Base-by-base conservation (phyloP, 2,329 filamentous ascomycete genomes). In the Ceratocystis smalleyi region DNA sequence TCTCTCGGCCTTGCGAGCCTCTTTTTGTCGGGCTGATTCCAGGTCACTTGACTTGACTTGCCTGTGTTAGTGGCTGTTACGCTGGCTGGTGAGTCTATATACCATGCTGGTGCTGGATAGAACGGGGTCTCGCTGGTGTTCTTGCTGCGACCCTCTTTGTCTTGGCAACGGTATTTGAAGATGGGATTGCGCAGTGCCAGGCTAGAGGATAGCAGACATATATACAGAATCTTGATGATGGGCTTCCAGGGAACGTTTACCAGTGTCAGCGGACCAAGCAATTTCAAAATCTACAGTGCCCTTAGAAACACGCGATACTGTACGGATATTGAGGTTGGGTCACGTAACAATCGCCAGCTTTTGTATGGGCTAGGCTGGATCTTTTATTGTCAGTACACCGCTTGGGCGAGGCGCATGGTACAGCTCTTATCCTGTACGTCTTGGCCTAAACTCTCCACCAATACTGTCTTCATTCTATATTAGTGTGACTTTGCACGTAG, bases 361-460 rank as follows among this genome's bases (percentile, higher is more conserved):
- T 35, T 57, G 27, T 35, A 35, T 35, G 54, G 54, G 15, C 54
- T 32, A 3, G 54, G 8, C 17, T 15, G 19, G 7, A n/a, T 51
- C 7, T 24, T 17, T 35, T 57, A 15, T 32, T 35, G 54, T 32
- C 32, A 32, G 3, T n/a, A 57, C 54, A 35, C 54, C 27, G 24
- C 54, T 35, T 57, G 54, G 17, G 32, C n/a, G 27, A 57, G 24
- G 22, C 22, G 51, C 51, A 55, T 30, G 30, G 51, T 30, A 32
- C 22, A 55, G 5, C 19, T 51, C 22, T 51, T 51, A 10, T 51
- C 35, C 19, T 57, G 54, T 35, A 57, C 24, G 24, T 15, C 54
- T 57, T 17, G 19, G 27, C 54, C 54, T 8, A 57, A 57, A 57
- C 54, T 57, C 54, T 57, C 54, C 54, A 57, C 54, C 54, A 35